Evolutionary conservation across 805 yeast species (phyloP).

Genomic region (Suhomyces pyralidae): DNA sequence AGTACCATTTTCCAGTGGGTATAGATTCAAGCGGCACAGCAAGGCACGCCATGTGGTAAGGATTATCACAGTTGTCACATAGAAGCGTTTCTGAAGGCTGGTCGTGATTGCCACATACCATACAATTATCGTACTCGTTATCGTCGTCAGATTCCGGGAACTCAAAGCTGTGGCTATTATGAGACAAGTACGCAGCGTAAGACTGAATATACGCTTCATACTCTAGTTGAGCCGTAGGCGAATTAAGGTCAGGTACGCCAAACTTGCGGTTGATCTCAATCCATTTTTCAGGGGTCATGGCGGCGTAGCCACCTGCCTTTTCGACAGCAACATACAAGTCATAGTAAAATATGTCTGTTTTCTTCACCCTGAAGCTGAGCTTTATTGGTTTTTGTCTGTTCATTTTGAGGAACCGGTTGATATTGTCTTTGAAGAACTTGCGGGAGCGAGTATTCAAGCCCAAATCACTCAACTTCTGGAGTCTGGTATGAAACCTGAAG

Average conservation of each 20-base stretch:
- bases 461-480: slow-evolving; percentile 65
- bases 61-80: slow-evolving; percentile 74
- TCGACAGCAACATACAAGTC: slow-evolving; percentile 38
- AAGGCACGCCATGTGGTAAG: slow-evolving; percentile 69
- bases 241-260: slow-evolving; percentile 10
- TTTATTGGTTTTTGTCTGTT: slow-evolving; percentile 18
- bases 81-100: slow-evolving; percentile 48
- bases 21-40: slow-evolving; percentile 49
- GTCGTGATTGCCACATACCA: slow-evolving; percentile 46
- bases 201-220: slow-evolving; percentile 24
- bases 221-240: slow-evolving; percentile 18
- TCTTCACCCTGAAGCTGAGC: slow-evolving; percentile 17
- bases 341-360: slow-evolving; percentile 28
- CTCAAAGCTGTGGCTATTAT: slow-evolving; percentile 21
- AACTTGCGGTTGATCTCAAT: slow-evolving; percentile 16
- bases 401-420: slow-evolving; percentile 56
- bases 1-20: slow-evolving; percentile 71
- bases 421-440: slow-evolving; percentile 57
- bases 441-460: slow-evolving; percentile 62
- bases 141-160: slow-evolving; percentile 30
- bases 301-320: slow-evolving; percentile 18
- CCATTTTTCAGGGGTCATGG: slow-evolving; percentile 20
- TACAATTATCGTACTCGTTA: slow-evolving; percentile 37
- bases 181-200: slow-evolving; percentile 32
- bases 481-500: slow-evolving; percentile 64